Base-by-base conservation (phyloP, 83 land plant species). In the Thuja plicata region DNA sequence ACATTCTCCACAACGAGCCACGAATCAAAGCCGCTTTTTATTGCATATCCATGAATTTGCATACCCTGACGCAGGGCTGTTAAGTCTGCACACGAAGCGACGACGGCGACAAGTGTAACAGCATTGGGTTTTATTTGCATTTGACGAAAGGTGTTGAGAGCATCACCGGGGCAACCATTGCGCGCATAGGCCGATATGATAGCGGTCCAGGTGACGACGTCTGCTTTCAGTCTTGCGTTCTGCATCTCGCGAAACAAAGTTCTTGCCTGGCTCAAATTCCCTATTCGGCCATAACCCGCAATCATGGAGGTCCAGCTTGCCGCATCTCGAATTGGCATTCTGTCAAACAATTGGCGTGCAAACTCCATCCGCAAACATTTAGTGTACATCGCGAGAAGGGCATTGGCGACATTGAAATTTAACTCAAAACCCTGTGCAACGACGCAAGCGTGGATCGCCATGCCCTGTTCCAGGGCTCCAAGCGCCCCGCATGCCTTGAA, bases 321-420 rank as follows among this genome's bases (percentile, higher is more conserved):
- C n/a, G 45, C 91, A 88, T 94, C 92, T 71, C 91, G 90, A 10
- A 11, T 10, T 46, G 27, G 35, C 89, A 89, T 91, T 88, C 45
- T 80, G 50, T 90, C 92, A 85, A 94, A 94, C 88, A 93, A 84
- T 55, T 87, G 85, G 55, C 91, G 85, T 11, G 92, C 93, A 89
- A 50, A 27, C 17, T 57, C 48, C 35, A 93, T 10, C 5, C 41
- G 16, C 40, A 88, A 87, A 77, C 92, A 93, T 55, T 91, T 94
- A 41, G 87, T 74, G 84, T 94, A 93, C 93, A 92, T 90, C 71
- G 87, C 88, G 17, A 94, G 77, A 54, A 94, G 84, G 70, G 90
- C 89, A 88, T 92, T 94, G 9, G 52, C 73, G 43, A 92, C 90
- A 24, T 60, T 74, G 10, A 82, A 82, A 60, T 90, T 88, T 52